Base-by-base conservation (phyloP, 1,284 basidiomycete species). In the Golubevia pallescens region DNA sequence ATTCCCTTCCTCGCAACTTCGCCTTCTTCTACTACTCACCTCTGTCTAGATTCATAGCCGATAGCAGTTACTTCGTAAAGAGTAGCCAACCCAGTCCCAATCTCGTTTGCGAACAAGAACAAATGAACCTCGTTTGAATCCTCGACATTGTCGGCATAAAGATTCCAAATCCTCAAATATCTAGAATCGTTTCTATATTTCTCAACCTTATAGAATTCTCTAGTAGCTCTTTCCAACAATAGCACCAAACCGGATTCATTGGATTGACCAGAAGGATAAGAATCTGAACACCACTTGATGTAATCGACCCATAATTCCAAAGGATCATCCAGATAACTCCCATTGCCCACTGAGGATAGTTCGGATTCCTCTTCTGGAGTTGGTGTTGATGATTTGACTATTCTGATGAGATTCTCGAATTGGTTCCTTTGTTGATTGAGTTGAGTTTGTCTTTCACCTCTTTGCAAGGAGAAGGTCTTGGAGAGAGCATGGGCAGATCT, bases 1-100 rank as follows among this genome's bases (percentile, higher is more conserved):
- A 10, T 38, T 5, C 34, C 34, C 34, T 38, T 38, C 34, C 34
- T 10, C 10, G n/a, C n/a, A n/a, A n/a, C n/a, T n/a, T n/a, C n/a
- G n/a, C n/a, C n/a, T 10, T 10, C 34, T 38, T 10, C 34, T 38
- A 38, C 10, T 38, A 38, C 92, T 85, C 86, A 94, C 93, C 90
- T 89, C 69, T 91, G 90, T 59, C 89, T 88, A 52, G 88, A 88
- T 85, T 97, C 94, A 63, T 93, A 87, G 1, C 91, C 88, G 52
- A 89, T 86, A 0, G 93, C 93, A 84, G 93, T 95, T 75, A 95
- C 93, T 78, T 94, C 93, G 80, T 95, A 97, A 61, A 96, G 87
- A 34, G 90, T 86, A 1, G 92, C 91, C 80, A 92, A 92, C 1
- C 89, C 89, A 1, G 90, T 91, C 0, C 93, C 94, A 78, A 96